phyloP scores from a whole-genome alignment of 495 filamentous ascomycete genomes.

The Durotheca rogersii region DNA sequence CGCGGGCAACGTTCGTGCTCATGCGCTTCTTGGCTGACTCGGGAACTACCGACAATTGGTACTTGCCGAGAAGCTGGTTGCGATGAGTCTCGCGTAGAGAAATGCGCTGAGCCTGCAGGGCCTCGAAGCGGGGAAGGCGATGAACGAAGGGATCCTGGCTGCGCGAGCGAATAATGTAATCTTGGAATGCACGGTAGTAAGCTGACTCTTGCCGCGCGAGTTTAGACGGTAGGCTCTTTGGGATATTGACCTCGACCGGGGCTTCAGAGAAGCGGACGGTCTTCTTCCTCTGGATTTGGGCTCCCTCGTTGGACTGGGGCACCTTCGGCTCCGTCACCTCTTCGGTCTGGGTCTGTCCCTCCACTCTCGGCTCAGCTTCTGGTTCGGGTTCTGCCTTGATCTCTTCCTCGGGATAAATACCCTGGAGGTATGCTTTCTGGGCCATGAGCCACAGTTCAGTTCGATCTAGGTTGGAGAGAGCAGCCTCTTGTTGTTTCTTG shows the following conservation, averaged over 20 bases:
- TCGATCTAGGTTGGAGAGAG: conserved; percentile 69
- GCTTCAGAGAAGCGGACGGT: conserved; percentile 73
- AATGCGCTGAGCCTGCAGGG: conserved; percentile 78
- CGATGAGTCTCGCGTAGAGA: conserved; percentile 62
- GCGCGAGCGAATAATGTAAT: conserved; percentile 58
- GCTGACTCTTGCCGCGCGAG: conserved; percentile 66
- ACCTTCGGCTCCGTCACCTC: conserved; percentile 34
- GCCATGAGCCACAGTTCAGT: conserved; percentile 80
- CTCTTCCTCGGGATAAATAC: conserved; percentile 46
- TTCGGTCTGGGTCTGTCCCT: conserved; percentile 13
- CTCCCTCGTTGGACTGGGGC: conserved; percentile 31
- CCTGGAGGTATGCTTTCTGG: conserved; percentile 74
- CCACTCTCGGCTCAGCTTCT: conserved; percentile 27
- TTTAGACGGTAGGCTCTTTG: conserved; percentile 49
- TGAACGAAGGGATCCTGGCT: conserved; percentile 78
- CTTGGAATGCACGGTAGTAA: conserved; percentile 89
- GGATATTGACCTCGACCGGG: conserved; percentile 47
- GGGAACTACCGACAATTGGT: conserved; percentile 60
- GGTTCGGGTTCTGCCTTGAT: conserved; percentile 50
- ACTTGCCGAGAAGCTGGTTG: conserved; percentile 75
- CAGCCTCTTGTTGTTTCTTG: conserved; percentile 61
- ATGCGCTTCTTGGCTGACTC: conserved; percentile 59
- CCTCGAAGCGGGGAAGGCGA: conserved; percentile 81
- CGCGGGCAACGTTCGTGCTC: conserved; percentile 58
- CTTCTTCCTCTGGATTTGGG: conserved; percentile 58